Conservation (phyloP, 169 alveolate genomes). For the Perkinsus marinus region DNA sequence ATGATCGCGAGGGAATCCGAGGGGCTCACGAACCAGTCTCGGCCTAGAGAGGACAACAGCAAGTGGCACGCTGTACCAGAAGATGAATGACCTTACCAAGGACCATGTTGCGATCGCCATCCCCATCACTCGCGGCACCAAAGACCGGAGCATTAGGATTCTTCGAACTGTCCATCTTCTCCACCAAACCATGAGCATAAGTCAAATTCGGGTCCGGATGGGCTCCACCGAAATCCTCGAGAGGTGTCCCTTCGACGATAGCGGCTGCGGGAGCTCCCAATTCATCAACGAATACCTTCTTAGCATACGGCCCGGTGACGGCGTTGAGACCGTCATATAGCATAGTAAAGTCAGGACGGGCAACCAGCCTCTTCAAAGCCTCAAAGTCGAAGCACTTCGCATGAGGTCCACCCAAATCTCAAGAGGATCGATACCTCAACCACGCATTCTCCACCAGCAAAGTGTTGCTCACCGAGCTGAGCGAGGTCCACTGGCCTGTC, state of each 20-base stretch:
- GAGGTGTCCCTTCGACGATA: conserved; percentile 41
- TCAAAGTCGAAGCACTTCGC: conserved; percentile 72
- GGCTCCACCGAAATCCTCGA: conserved; percentile 70
- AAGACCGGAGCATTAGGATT: conserved; percentile 59
- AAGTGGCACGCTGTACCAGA: not conserved
- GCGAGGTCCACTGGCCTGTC: not conserved
- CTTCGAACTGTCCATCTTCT: conserved; percentile 34
- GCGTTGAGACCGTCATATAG: conserved; percentile 79
- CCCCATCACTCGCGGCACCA: conserved; percentile 95
- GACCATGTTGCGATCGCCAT: conserved; percentile 90
- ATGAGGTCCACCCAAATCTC: conserved; percentile 61
- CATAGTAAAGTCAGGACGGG: conserved; percentile 61
- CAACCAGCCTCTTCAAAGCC: conserved; percentile 38
- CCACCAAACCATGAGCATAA: conserved; percentile 79
- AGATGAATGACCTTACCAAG: conserved; percentile 30
- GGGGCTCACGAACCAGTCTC: conserved; percentile 83
- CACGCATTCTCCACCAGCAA: not conserved
- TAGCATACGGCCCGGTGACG: conserved; percentile 81
- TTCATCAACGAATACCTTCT: conserved; percentile 53
- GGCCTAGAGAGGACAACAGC: conserved; percentile 27
- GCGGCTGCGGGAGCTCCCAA: conserved; percentile 47
- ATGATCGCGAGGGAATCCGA: conserved; percentile 83
- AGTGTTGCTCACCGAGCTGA: not conserved
- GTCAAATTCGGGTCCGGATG: conserved; percentile 86
- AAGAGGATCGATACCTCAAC: conserved; percentile 67